phyloP scores from a whole-genome alignment of 257 asterid genomes.

The Nicotiana attenuata region DNA sequence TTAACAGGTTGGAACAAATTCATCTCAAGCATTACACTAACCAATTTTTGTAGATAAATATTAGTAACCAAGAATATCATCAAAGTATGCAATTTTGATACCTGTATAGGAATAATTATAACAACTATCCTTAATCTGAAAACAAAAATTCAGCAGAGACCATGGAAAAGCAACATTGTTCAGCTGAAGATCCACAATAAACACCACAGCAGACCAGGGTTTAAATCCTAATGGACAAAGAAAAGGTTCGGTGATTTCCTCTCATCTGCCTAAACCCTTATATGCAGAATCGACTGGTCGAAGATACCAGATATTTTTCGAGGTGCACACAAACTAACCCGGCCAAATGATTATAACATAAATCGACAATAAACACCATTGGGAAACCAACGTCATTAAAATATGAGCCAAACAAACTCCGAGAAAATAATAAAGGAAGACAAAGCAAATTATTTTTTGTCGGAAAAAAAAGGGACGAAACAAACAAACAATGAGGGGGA shows the following conservation, averaged over 20 bases:
- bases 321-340: no score
- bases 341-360: no score
- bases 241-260: no score
- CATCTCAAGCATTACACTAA: neutral
- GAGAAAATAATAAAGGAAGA: neutral
- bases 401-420: neutral
- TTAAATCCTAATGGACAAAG: no score
- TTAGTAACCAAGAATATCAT: neutral
- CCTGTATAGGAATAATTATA: neutral
- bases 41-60: neutral
- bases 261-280: no score
- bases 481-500: neutral
- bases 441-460: neutral
- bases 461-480: neutral
- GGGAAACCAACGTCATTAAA: neutral
- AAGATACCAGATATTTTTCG: no score
- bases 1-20: neutral
- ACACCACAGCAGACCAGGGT: neutral
- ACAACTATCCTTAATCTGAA: neutral
- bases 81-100: neutral
- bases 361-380: neutral
- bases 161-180: neutral
- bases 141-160: neutral
- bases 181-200: conserved; percentile 11
- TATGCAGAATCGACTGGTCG: no score